Conservation (phyloP, 208 protist genomes). For the Acanthamoeba healyi region DNA sequence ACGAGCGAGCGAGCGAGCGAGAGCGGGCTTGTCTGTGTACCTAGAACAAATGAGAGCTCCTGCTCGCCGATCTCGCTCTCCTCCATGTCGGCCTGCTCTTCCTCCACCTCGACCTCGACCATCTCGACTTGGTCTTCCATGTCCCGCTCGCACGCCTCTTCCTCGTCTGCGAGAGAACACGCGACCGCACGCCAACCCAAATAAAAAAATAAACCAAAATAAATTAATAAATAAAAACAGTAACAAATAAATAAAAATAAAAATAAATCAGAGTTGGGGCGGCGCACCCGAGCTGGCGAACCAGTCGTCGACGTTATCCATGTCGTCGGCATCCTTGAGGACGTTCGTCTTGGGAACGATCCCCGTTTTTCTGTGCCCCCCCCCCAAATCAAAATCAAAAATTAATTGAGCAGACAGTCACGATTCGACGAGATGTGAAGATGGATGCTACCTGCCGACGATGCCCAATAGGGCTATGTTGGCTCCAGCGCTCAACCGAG, state of each 20-base stretch:
- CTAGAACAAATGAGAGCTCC: background rate
- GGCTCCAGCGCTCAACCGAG: background rate
- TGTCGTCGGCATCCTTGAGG: slow-evolving; percentile 31
- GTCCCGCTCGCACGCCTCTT: background rate
- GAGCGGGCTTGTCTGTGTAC: too few relatives aligned
- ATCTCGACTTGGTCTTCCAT: slow-evolving; percentile 15
- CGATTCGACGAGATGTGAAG: too few relatives aligned
- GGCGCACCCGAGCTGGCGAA: background rate
- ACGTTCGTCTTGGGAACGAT: slow-evolving; percentile 21
- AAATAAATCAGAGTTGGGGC: background rate
- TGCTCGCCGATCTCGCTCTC: background rate
- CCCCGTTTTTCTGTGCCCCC: background rate
- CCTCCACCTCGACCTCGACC: background rate
- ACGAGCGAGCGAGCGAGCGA: background rate
- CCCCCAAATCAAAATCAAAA: background rate
- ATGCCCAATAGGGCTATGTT: slow-evolving; percentile 18
- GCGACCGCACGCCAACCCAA: too few relatives aligned
- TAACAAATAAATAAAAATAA: background rate
- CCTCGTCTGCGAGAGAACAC: too few relatives aligned
- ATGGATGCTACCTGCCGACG: background rate
- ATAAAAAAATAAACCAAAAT: background rate
- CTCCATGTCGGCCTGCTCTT: background rate
- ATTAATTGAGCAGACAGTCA: background rate
- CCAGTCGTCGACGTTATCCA: slow-evolving; percentile 45
- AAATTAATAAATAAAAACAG: background rate